Evolutionary conservation across 2,329 filamentous ascomycete species (phyloP).

Genomic region (Hypoxylon sp.): DNA sequence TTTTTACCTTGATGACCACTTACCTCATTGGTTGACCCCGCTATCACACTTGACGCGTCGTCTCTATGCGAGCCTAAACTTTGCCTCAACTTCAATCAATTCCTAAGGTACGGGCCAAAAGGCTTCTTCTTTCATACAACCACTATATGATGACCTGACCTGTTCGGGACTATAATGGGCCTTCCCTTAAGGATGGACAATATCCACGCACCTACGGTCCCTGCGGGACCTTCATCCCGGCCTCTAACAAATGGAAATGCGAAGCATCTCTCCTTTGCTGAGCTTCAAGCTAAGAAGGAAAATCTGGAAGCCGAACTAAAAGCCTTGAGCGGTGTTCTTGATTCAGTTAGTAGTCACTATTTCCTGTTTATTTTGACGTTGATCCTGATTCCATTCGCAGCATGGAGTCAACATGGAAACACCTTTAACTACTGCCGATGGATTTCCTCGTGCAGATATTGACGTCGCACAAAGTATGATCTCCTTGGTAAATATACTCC

Average conservation of each 20-base stretch:
- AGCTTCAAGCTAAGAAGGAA: constrained; percentile 89
- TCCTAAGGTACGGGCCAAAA: background rate
- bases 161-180: constrained; percentile 49
- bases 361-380: constrained; percentile 21
- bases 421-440: constrained; percentile 86
- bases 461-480: constrained; percentile 91
- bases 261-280: constrained; percentile 77
- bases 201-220: constrained; percentile 71
- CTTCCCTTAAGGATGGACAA: constrained; percentile 66
- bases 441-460: constrained; percentile 92
- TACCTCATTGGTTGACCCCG: constrained; percentile 36
- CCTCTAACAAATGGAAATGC: constrained; percentile 72
- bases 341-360: constrained; percentile 75
- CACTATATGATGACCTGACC: constrained; percentile 46
- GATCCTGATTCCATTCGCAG: constrained; percentile 62
- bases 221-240: constrained; percentile 81
- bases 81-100: constrained; percentile 25
- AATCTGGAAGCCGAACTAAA: constrained; percentile 88
- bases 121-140: background rate
- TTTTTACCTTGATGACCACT: constrained; percentile 9
- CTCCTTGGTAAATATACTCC: background rate
- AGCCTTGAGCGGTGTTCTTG: constrained; percentile 87
- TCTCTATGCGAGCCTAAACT: constrained; percentile 33
- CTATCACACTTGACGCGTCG: constrained; percentile 32
- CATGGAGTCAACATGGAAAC: constrained; percentile 96